phyloP scores from a whole-genome alignment of 2,329 filamentous ascomycete species.

The Microsporum ferrugineum region DNA sequence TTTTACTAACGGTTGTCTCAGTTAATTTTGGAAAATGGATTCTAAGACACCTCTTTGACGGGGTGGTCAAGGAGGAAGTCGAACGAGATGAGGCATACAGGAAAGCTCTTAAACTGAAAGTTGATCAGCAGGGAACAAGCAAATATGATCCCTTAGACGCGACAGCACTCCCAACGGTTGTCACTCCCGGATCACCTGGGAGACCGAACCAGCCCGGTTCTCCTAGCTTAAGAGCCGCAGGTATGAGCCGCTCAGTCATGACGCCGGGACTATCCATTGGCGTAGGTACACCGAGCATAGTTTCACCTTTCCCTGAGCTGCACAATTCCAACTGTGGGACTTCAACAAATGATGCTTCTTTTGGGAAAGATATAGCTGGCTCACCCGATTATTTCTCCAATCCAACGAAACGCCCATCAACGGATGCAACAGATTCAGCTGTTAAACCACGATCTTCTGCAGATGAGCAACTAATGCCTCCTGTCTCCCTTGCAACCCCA shows the following conservation, averaged over 20 bases:
- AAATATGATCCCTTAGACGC: conserved; percentile 50
- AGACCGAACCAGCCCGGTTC: neutral
- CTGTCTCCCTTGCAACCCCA: conserved; percentile 12
- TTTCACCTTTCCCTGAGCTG: conserved; percentile 18
- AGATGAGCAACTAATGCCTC: conserved; percentile 9
- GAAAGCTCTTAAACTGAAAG: conserved; percentile 52
- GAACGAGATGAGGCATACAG: conserved; percentile 65
- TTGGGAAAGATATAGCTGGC: neutral
- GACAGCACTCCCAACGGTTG: conserved; percentile 43
- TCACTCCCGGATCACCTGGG: conserved; percentile 3
- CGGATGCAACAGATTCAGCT: conserved; percentile 21
- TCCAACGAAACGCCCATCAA: conserved; percentile 14
- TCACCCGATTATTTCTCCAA: conserved; percentile 12
- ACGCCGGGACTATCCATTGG: conserved; percentile 73
- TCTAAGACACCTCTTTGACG: conserved; percentile 78
- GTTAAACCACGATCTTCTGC: conserved; percentile 22
- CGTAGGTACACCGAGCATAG: conserved; percentile 52
- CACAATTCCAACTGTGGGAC: conserved; percentile 23
- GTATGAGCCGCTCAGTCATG: conserved; percentile 50
- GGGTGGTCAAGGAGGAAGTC: conserved; percentile 82
- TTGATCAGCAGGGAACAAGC: conserved; percentile 47
- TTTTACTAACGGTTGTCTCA: conserved; percentile 27
- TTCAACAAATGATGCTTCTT: conserved; percentile 22
- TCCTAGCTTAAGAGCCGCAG: conserved; percentile 40
- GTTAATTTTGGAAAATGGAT: conserved; percentile 97